phyloP scores from a whole-genome alignment of 306 rosid species.

The Citrullus colocynthis region DNA sequence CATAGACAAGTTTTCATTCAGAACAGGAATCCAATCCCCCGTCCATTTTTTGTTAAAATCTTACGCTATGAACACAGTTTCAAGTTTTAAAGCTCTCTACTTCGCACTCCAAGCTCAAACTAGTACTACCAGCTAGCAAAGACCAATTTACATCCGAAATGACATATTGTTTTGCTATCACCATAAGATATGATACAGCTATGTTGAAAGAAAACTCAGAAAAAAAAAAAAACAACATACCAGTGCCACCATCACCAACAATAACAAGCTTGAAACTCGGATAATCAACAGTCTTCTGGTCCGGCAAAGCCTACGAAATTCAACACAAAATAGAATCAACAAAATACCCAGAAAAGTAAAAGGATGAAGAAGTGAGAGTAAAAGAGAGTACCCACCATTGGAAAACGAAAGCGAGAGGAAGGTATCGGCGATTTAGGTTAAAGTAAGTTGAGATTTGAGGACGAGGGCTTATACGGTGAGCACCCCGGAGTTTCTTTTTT shows the following conservation, averaged over 20 bases:
- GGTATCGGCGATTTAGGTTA: neutral
- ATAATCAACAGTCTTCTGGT: constrained; percentile 13
- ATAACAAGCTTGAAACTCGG: constrained; percentile 79
- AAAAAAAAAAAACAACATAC: constrained; percentile 6
- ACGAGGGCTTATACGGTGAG: neutral
- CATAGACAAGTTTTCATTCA: too few relatives aligned
- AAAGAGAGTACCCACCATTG: neutral
- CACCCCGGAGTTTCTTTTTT: too few relatives aligned
- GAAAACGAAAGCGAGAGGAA: neutral
- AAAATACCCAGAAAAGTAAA: neutral
- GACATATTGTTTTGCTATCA: neutral
- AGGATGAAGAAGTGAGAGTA: neutral
- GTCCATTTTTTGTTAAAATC: neutral
- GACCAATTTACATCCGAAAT: neutral
- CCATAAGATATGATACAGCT: neutral
- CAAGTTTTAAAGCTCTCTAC: neutral
- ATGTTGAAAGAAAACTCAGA: neutral
- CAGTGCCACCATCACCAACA: constrained; percentile 77
- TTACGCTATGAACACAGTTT: neutral
- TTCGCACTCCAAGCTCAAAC: neutral
- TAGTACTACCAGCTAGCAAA: neutral
- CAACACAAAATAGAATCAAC: neutral
- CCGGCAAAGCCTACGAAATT: constrained; percentile 1
- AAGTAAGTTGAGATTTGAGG: neutral
- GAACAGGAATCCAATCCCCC: neutral